Conservation (phyloP, 202 grass and related monocot species). For the Sporobolus alterniflorus region DNA sequence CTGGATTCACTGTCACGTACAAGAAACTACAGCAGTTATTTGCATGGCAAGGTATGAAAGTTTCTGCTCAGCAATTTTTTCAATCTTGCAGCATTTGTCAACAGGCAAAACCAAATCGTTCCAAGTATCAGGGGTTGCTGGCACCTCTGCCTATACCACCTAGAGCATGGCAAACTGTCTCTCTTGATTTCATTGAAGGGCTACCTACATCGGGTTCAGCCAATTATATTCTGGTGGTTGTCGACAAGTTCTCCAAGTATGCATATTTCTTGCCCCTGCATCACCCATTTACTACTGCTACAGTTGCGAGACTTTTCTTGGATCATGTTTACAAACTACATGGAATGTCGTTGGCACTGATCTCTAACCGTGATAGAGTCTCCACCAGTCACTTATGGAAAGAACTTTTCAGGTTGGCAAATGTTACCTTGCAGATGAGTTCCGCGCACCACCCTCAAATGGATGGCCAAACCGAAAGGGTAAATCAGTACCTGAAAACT, state of each 20-base stretch:
- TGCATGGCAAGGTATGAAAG: background rate
- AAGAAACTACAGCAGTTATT: background rate
- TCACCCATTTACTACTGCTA: background rate
- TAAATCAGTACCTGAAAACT: background rate
- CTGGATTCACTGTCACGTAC: background rate
- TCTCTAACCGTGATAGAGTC: background rate
- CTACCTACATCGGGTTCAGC: background rate
- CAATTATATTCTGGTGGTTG: background rate
- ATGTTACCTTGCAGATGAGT: fast-evolving
- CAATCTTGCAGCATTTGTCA: background rate
- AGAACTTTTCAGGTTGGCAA: background rate
- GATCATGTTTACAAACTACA: background rate
- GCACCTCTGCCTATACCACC: background rate
- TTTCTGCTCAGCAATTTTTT: background rate
- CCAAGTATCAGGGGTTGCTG: background rate
- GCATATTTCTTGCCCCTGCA: background rate
- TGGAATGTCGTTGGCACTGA: background rate
- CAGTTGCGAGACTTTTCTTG: background rate
- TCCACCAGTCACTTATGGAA: background rate
- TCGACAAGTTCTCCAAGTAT: background rate
- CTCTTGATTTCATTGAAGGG: background rate
- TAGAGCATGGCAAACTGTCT: background rate
- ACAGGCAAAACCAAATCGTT: background rate
- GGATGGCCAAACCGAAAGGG: background rate
- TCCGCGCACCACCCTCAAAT: background rate